Evolutionary conservation across 768 basidiomycete genomes (phyloP), one percentile per base, ranked within the genome.

Genomic region (Coprinellus aureogranulatus): DNA sequence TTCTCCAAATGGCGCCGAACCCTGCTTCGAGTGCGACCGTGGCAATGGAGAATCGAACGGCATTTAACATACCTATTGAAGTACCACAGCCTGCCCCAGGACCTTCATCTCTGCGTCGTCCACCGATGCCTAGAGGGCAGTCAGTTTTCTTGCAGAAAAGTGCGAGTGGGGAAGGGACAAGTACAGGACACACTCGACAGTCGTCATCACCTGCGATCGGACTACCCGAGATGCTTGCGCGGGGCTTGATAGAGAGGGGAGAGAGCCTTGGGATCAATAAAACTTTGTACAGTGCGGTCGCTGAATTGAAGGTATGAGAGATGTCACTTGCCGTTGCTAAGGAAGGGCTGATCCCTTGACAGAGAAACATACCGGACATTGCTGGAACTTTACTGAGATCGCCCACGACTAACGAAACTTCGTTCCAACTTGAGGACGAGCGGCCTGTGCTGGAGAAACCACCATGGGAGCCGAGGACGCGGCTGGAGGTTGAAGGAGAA

Each of bases 301-400:
- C 86, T 4, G 91, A 91, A 69, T 72, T 89, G 40, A 85, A 82
- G 72, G 94, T 90, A 63, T 64, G 81, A 65, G 26, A 18, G 57
- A 60, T 49, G 53, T 10, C 48, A 55, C 26, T 26, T 25, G 42
- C n/a, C 53, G 30, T 22, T 11, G 4, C 37, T 9, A 28, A 26
- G 51, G 28, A 31, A 30, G 37, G 41, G 45, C 63, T 62, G 49
- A 53, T 27, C 56, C 61, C 61, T 55, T 59, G 52, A 2, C 60
- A 93, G 92, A 86, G 85, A 54, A 95, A 92, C 68, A 82, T 96
- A 12, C 92, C 94, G 2, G 94, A 96, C 62, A 65, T 94, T n/a
- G 77, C 88, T 11, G 81, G 82, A 9, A 84, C 86, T 12, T 76
- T 94, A 12, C 80, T 82, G 34, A 84, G 84, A 22, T 74, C 88